phyloP scores from a whole-genome alignment of 176 grass and related monocot species.

The Bromus sterilis region DNA sequence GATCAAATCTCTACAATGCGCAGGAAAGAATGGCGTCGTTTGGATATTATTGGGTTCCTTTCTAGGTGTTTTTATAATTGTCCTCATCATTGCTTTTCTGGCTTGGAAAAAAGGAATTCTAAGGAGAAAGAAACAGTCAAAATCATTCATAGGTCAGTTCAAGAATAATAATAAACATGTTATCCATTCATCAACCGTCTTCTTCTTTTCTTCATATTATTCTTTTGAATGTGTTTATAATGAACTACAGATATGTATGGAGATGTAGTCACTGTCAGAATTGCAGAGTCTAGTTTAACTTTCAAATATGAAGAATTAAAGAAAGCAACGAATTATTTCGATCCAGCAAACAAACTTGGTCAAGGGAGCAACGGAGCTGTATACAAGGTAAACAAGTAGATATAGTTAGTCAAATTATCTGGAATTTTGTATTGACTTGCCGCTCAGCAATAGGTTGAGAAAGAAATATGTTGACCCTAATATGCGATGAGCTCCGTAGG shows the following conservation, averaged over 20 bases:
- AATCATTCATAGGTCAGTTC: constrained; percentile 59
- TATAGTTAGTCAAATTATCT: constrained; percentile 1
- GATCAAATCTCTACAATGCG: not conserved
- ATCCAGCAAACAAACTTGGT: constrained; percentile 74
- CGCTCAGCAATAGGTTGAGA: not conserved
- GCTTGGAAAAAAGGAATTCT: constrained; percentile 43
- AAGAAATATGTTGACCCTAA: not conserved
- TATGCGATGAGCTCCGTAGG: constrained; percentile 23
- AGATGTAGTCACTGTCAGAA: constrained; percentile 36
- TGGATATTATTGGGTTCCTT: constrained; percentile 63
- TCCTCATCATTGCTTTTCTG: constrained; percentile 41
- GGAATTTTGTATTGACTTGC: not conserved
- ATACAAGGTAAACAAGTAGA: constrained; percentile 57
- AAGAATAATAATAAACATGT: not conserved
- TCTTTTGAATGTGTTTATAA: not conserved
- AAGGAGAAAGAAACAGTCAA: not conserved
- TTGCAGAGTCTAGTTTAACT: constrained; percentile 64
- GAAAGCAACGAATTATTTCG: constrained; percentile 67
- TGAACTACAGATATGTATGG: constrained; percentile 45
- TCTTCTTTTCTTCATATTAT: not conserved
- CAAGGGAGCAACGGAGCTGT: constrained; percentile 84
- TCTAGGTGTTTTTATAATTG: constrained; percentile 43
- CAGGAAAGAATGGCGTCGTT: constrained; percentile 40
- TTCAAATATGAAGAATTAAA: constrained; percentile 70
- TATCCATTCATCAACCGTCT: not conserved